These are phyloP conservation scores for Saitozyma sp. DNA, from an alignment of 768 basidiomycete genomes.

Conservation along the genomic window DNA sequence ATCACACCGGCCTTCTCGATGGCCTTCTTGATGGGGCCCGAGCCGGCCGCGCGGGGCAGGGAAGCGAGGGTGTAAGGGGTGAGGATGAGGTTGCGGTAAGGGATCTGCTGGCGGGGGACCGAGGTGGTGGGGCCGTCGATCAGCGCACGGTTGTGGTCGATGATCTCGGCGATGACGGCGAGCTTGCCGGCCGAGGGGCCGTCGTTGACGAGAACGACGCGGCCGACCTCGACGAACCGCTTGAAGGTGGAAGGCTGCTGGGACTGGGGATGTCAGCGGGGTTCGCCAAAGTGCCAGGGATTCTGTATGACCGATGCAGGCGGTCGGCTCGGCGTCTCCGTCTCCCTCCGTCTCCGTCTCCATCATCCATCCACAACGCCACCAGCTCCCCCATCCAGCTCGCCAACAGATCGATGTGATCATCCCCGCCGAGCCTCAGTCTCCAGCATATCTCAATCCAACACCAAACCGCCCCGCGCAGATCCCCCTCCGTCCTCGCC, in stretches of 20 bases:
- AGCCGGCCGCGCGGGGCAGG: conserved; percentile 82
- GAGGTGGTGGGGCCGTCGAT: conserved; percentile 89
- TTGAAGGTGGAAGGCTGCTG: conserved; percentile 62
- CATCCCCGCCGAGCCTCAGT: too few relatives aligned
- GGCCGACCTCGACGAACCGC: conserved; percentile 97
- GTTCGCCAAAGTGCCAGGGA: background rate
- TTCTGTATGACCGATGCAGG: too few relatives aligned
- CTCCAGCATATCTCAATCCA: too few relatives aligned
- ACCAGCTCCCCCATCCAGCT: background rate
- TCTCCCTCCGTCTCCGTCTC: too few relatives aligned
- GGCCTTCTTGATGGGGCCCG: conserved; percentile 77
- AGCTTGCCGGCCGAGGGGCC: conserved; percentile 85
- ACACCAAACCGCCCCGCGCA: too few relatives aligned
- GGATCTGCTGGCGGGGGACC: conserved; percentile 87
- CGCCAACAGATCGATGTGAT: background rate
- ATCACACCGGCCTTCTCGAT: conserved; percentile 80
- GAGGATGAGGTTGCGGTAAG: conserved; percentile 89
- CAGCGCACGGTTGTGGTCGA: conserved; percentile 98
- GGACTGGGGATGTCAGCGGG: conserved; percentile 7
- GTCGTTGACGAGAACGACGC: conserved; percentile 90
- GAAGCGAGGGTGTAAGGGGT: conserved; percentile 78
- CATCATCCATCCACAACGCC: too few relatives aligned
- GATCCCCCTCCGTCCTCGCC: too few relatives aligned
- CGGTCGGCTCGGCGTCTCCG: too few relatives aligned
- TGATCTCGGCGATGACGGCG: conserved; percentile 94